Base-by-base conservation (phyloP, 1,284 basidiomycete species). In the Naganishia sp. region DNA sequence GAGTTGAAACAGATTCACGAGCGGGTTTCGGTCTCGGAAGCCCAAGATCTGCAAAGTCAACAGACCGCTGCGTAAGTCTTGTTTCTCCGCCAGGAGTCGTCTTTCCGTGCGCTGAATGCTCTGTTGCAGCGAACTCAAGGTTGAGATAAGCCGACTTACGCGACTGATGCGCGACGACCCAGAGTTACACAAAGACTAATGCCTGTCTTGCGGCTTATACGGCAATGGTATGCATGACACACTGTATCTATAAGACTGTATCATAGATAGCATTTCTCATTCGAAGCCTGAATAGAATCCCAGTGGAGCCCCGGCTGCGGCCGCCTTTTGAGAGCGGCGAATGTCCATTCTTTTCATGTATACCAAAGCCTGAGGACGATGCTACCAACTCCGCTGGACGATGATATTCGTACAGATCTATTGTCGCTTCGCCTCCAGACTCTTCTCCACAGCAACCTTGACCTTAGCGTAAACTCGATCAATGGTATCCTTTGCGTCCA, bases 401-500 rank as follows among this genome's bases (percentile, higher is more conserved):
- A 10, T 39, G 36, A 39, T 13, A 13, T 13, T 39, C 13, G 36
- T 39, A 13, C 10, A 13, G 9, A 39, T 39, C 53, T 49, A 64
- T 33, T 48, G 67, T 23, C 42, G 44, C 53, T 68, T 65, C 55
- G n/a, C 33, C 31, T 25, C 45, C 48, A 80, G 69, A 56, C 75
- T 73, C 63, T 72, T 81, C 49, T 79, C 78, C 42, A 92, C 82
- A n/a, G 83, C 84, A 21, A 73, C 77, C 69, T 83, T 84, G 13
- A 89, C 85, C 57, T 84, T 81, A 66, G 80, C 79, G 78, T 93
- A 86, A 18, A 94, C 92, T 56, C 86, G 84, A 15, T 92, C 88
- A 55, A 92, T 83, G 6, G 86, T 75, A n/a, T 83, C 84, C 5
- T 88, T 86, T 56, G 89, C 88, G 76, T 94, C 87, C 70, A 95